phyloP scores from a whole-genome alignment of 2,329 filamentous ascomycete genomes.

The Penicillium corylophilum region DNA sequence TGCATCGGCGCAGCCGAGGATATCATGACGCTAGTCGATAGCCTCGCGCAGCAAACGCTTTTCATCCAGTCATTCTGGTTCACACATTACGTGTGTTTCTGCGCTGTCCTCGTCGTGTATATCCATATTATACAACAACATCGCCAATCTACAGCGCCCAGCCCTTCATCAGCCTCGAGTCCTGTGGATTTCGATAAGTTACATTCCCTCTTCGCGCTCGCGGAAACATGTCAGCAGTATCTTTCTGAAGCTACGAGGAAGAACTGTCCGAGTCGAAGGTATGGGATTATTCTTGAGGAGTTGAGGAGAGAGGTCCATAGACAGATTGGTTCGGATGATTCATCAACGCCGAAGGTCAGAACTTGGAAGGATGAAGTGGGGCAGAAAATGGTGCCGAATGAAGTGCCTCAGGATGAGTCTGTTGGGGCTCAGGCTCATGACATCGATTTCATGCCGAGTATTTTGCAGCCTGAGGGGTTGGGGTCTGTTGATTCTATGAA shows the following conservation, averaged over 20 bases:
- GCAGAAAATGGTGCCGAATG: neutral
- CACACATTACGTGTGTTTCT: slow-evolving; percentile 45
- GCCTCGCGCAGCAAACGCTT: slow-evolving; percentile 35
- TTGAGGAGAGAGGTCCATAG: slow-evolving; percentile 44
- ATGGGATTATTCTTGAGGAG: slow-evolving; percentile 51
- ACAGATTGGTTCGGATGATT: slow-evolving; percentile 27
- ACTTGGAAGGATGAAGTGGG: neutral
- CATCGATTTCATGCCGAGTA: slow-evolving; percentile 18
- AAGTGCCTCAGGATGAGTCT: slow-evolving; percentile 4
- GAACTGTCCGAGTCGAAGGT: slow-evolving; percentile 49
- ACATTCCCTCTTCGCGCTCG: slow-evolving; percentile 41
- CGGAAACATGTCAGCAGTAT: slow-evolving; percentile 47
- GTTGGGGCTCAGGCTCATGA: slow-evolving; percentile 11
- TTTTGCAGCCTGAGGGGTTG: slow-evolving; percentile 22
- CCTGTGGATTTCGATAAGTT: slow-evolving; percentile 22
- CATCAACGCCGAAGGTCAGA: neutral
- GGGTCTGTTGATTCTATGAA: slow-evolving; percentile 20
- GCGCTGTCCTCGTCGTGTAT: slow-evolving; percentile 43
- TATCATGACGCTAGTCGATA: slow-evolving; percentile 37
- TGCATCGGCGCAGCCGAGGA: slow-evolving; percentile 47
- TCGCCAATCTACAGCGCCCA: slow-evolving; percentile 20
- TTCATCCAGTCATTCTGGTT: slow-evolving; percentile 46
- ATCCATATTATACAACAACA: slow-evolving; percentile 45
- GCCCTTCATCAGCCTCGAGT: slow-evolving; percentile 20
- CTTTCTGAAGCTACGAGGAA: slow-evolving; percentile 48